Evolutionary conservation across 2,329 filamentous ascomycete species (phyloP), one percentile per base, ranked within the genome.

Genomic region (Epichloe gansuensis): DNA sequence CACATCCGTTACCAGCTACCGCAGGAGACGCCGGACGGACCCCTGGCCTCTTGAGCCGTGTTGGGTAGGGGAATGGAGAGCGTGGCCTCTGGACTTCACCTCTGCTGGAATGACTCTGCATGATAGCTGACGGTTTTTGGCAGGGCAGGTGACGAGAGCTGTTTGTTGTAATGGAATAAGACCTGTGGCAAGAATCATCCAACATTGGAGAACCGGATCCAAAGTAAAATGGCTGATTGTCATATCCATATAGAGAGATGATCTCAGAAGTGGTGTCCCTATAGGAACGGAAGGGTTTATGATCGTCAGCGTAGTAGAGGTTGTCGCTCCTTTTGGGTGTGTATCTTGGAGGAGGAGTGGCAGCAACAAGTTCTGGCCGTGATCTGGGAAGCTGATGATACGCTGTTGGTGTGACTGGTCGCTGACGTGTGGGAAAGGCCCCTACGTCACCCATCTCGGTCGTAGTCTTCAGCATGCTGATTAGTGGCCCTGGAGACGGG

Each of bases 371-470:
- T 23, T 60, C 60, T 21, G 61, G 58, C 51, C 63, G 63, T 36
- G 60, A 52, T 17, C 63, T 64, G 53, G 63, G 57, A 12, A 57
- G 55, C 6, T 61, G 59, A 39, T 63, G 61, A 48, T 63, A 63
- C 1, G 48, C 38, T 7, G 63, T 59, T 11, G 63, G 62, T 5
- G 65, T 64, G 12, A 68, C 65, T 9, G 55, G 35, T 39, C 55
- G 50, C 3, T 59, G 57, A 38, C 58, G 72, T 57, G 80, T 78
- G 49, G 76, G 79, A 62, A 82, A 82, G 48, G 77, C 65, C 4
- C 78, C 79, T 57, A 81, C 80, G 57, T 84, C 78, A n/a, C 80
- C 80, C 8, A 79, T 81, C 60, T 84, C 81, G 1, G 80, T 83
- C 1, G 77, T 82, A 3, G 76, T 83, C 66, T 78, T 83, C 53